A percentile compares a stretch with the other conserved stretches of the same genome.
These are phyloP conservation scores for Eucalyptus virginea DNA, from an alignment of 345 rosid genomes.

Conservation along the genomic window DNA sequence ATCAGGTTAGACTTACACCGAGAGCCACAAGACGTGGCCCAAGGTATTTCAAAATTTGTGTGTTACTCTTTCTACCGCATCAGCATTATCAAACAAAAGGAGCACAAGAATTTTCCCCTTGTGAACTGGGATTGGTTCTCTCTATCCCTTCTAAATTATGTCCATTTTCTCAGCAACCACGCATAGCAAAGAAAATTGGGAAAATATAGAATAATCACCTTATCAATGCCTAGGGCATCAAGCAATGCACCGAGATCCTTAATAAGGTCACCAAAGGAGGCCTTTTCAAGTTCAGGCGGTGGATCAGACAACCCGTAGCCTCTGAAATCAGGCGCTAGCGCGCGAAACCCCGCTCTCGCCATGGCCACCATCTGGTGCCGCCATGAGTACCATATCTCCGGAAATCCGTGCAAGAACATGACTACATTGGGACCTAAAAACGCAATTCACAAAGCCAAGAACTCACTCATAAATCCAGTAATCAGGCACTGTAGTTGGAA, in stretches of 20 bases:
- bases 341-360: constrained; percentile 25
- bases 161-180: neutral
- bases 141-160: neutral
- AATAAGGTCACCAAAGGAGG: constrained; percentile 9
- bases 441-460: neutral
- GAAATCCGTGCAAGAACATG: constrained; percentile 47
- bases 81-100: neutral
- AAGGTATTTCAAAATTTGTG: neutral
- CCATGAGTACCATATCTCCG: constrained; percentile 57
- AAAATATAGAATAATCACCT: constrained; percentile 7
- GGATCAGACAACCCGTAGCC: constrained; percentile 40
- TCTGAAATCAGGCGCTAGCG: constrained; percentile 32
- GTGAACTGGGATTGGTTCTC: neutral
- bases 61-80: neutral
- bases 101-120: neutral
- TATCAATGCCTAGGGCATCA: constrained; percentile 19
- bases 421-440: constrained; percentile 16
- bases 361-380: constrained; percentile 42
- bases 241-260: constrained; percentile 23
- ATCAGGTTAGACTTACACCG: neutral
- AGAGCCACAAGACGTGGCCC: neutral
- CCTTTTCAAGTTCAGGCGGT: constrained; percentile 27
- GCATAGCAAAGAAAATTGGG: neutral
- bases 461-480: neutral
- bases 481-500: neutral